phyloP scores from a whole-genome alignment of 495 filamentous ascomycete genomes.

The Aspergillus ellipticus region DNA sequence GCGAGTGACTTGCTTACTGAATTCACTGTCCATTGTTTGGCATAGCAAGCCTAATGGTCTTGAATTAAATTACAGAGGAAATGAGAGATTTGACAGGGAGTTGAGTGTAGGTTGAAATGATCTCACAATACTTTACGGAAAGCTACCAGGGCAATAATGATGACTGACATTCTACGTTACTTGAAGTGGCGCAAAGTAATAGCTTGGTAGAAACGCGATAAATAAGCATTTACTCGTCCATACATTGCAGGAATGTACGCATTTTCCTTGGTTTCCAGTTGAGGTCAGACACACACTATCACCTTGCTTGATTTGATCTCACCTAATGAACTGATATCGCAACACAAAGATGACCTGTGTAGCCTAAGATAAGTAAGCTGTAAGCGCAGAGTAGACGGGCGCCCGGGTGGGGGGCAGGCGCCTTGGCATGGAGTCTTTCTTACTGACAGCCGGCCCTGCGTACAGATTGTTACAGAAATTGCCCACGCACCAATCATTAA shows the following conservation, averaged over 20 bases:
- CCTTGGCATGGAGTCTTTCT: background rate
- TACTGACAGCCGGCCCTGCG: background rate
- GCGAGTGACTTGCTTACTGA: background rate
- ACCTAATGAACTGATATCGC: background rate
- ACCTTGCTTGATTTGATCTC: background rate
- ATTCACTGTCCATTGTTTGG: background rate
- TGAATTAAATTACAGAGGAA: background rate
- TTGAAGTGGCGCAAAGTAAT: background rate
- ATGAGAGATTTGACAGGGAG: background rate
- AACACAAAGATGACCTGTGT: background rate
- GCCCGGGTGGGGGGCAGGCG: background rate
- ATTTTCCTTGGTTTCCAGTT: background rate
- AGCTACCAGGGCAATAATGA: background rate
- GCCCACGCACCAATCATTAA: background rate
- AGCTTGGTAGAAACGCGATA: background rate
- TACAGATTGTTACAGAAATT: slow-evolving; percentile 1
- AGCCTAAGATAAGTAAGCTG: background rate
- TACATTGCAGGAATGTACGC: background rate
- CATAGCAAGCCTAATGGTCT: background rate
- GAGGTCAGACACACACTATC: background rate
- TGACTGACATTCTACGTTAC: background rate
- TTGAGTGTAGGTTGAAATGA: background rate
- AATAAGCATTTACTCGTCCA: background rate
- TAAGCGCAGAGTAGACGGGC: background rate
- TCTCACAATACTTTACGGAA: background rate